phyloP scores from a whole-genome alignment of 805 yeast species.

The Saccharomyces eubayanus region DNA sequence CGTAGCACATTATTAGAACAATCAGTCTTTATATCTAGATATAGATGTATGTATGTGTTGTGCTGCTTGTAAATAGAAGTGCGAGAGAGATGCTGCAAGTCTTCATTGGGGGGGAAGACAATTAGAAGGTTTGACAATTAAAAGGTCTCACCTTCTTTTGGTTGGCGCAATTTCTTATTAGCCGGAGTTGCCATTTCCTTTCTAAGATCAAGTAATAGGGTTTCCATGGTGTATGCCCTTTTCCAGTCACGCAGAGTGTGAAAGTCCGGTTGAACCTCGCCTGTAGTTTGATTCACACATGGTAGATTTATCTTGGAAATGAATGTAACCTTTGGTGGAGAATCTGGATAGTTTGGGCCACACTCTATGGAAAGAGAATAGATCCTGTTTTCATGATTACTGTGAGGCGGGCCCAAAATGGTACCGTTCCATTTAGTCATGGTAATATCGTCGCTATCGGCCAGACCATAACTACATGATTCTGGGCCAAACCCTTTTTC shows the following conservation, averaged over 20 bases:
- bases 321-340: constrained; percentile 78
- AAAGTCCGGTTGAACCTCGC: constrained; percentile 47
- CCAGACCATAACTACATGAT: constrained; percentile 89
- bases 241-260: constrained; percentile 78
- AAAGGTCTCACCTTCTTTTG: constrained; percentile 78
- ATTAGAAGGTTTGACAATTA: constrained; percentile 52
- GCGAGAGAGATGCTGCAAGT: not conserved
- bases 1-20: not conserved
- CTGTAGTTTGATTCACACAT: constrained; percentile 66
- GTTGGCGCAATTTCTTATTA: constrained; percentile 83
- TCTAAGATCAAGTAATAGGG: constrained; percentile 79
- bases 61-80: not conserved
- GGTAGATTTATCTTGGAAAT: constrained; percentile 83
- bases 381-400: constrained; percentile 84
- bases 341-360: constrained; percentile 77
- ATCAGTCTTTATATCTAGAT: not conserved
- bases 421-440: constrained; percentile 98
- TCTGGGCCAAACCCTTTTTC: constrained; percentile 97
- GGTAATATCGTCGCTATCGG: constrained; percentile 81
- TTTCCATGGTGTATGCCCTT: constrained; percentile 86
- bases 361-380: constrained; percentile 76
- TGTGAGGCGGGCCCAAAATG: constrained; percentile 93
- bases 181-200: constrained; percentile 79
- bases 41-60: not conserved
- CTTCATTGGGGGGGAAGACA: not conserved